These are phyloP conservation scores for Pseudofabraea citricarpa DNA, from an alignment of 2,329 filamentous ascomycete genomes.

Conservation along the genomic window DNA sequence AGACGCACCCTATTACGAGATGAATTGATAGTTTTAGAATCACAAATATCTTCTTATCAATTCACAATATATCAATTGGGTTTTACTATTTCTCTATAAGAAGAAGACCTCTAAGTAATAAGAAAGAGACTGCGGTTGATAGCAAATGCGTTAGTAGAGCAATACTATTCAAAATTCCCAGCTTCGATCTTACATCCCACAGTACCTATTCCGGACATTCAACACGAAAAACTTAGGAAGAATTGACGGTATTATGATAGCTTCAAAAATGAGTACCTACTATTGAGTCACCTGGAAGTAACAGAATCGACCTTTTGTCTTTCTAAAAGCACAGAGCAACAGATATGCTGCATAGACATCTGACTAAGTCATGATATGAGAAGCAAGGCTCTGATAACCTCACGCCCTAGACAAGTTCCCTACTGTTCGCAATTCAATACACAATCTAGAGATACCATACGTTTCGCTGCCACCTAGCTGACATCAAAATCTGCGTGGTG, in stretches of 20 bases:
- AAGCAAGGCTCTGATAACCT: conserved; percentile 5
- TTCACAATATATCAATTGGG: no score
- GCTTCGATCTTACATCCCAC: conserved; percentile 4
- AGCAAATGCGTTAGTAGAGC: conserved; percentile 2
- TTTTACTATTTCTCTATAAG: no score
- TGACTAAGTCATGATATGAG: conserved; percentile 4
- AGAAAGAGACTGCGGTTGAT: conserved; percentile 1
- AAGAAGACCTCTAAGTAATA: no score
- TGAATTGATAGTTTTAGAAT: no score
- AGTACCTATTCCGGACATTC: conserved; percentile 17
- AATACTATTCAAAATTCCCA: conserved; percentile 1
- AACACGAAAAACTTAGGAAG: conserved; percentile 12
- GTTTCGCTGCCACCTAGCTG: neutral
- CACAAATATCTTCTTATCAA: no score
- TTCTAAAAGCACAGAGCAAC: conserved; percentile 4
- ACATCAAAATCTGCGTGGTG: conserved; percentile 7
- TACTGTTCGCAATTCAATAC: conserved; percentile 8
- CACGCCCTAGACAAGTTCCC: conserved; percentile 8
- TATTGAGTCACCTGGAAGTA: neutral
- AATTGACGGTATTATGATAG: conserved; percentile 13
- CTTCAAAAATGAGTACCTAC: conserved; percentile 11
- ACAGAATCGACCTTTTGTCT: conserved; percentile 8
- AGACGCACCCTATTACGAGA: no score
- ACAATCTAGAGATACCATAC: conserved; percentile 7
- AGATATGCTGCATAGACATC: conserved; percentile 4